Base-by-base conservation (phyloP, 257 asterid genomes). In the Petunia secreta region DNA sequence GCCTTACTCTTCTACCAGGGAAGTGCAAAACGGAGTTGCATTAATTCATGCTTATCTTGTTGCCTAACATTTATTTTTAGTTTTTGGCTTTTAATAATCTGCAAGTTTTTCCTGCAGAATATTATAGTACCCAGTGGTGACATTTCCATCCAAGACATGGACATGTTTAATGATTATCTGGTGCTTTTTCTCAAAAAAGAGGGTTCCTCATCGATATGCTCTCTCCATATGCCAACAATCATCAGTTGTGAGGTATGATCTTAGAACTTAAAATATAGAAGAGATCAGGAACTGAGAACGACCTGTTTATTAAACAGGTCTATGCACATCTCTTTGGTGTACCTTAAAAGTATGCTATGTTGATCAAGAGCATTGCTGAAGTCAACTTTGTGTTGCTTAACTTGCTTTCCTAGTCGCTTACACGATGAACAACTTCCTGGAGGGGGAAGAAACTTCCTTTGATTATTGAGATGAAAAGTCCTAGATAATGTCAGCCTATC, bases 121-220 rank as follows among this genome's bases (percentile, higher is more conserved):
- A 64, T 90, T 65, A 80, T 92, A 75, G 81, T 89, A 85, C 97
- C 97, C 52, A 86, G 89, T 37, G 91, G 86, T 69, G 92, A 87
- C 79, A 82, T 75, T 57, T 87, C 82, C 88, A 85, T 95, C 83
- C 88, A 89, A 81, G 98, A 95, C 85, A 90, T 95, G 99, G 99
- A 93, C 86, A 90, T 95, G 79, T 93, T 87, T 90, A 83, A 88
- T 13, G 92, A 87, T 50, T 92, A 93, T 81, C 83, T 95, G 80
- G 97, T 95, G 82, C 97, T 95, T 86, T 91, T 85, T 69, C 87
- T 93, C 66, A 90, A 87, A 88, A 93, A 84, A 87, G 88, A 82
- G 39, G 97, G 97, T 75, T 87, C 91, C 8, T 90, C 97, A 59
- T 83, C 86, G 2, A 88, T 91, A 78, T 92, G 99, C 84, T 95